phyloP scores from a whole-genome alignment of 1,284 basidiomycete genomes.

The Schizophyllum commune region DNA sequence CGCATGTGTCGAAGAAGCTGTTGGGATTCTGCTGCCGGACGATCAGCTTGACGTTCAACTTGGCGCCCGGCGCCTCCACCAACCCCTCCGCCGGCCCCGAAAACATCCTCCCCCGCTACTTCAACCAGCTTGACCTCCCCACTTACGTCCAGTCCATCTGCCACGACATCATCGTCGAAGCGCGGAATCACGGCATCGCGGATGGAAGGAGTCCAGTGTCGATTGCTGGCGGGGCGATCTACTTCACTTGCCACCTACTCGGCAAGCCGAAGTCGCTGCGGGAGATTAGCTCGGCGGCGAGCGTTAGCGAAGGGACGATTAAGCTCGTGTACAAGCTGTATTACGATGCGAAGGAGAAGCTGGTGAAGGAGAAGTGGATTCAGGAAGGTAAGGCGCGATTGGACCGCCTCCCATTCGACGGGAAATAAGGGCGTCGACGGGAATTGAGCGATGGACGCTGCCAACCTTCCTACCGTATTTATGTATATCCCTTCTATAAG shows the following conservation, averaged over 20 bases:
- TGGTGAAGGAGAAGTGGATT: slow-evolving; percentile 79
- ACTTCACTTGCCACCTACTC: slow-evolving; percentile 83
- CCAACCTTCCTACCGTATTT: not conserved
- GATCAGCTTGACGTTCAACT: slow-evolving; percentile 87
- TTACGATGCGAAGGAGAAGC: slow-evolving; percentile 57
- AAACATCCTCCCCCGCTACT: slow-evolving; percentile 88
- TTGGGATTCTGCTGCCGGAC: slow-evolving; percentile 94
- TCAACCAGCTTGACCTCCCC: slow-evolving; percentile 89
- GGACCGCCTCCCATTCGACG: slow-evolving; percentile 26
- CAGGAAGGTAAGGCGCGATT: slow-evolving; percentile 67
- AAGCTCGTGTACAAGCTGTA: slow-evolving; percentile 79
- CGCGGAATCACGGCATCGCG: slow-evolving; percentile 80
- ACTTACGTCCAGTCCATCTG: slow-evolving; percentile 78
- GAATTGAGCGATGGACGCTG: not conserved
- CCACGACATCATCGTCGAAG: slow-evolving; percentile 77
- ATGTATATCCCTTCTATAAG: no score
- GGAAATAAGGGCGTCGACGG: not conserved
- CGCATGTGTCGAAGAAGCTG: slow-evolving; percentile 91
- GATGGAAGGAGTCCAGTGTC: slow-evolving; percentile 94
- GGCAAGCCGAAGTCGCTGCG: slow-evolving; percentile 69
- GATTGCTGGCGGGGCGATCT: slow-evolving; percentile 93
- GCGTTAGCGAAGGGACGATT: slow-evolving; percentile 96
- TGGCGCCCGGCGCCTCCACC: slow-evolving; percentile 63
- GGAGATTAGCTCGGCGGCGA: slow-evolving; percentile 91
- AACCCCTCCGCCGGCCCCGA: slow-evolving; percentile 58